Percentiles rank a stretch among this genome's conserved stretches.
Evolutionary conservation across 2,329 filamentous ascomycete species (phyloP).

Genomic region (Exophiala lecanii-corni): DNA sequence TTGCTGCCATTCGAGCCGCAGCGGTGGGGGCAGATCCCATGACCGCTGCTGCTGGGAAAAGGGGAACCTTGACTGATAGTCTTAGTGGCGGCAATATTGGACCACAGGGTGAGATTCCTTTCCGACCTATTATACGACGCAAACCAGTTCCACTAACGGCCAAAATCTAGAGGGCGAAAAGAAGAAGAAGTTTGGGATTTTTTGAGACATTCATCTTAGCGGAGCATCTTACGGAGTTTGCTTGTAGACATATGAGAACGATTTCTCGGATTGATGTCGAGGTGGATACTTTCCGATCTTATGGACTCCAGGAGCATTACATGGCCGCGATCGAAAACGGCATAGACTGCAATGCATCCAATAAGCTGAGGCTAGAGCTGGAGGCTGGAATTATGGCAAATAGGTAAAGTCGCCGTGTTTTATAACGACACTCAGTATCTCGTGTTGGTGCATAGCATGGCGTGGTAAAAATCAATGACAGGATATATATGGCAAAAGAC

Average conservation of each 20-base stretch:
- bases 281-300: too few species aligned
- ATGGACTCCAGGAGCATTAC: too few species aligned
- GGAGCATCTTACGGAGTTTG: not conserved
- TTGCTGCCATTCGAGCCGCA: slow-evolving; percentile 81
- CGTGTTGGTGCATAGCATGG: too few species aligned
- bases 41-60: slow-evolving; percentile 24
- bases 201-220: slow-evolving; percentile 11
- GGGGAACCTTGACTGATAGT: slow-evolving; percentile 14
- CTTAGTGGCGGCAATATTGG: slow-evolving; percentile 17
- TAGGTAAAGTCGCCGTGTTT: too few species aligned
- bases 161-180: slow-evolving; percentile 24
- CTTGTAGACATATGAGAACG: not conserved
- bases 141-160: slow-evolving; percentile 4
- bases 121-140: not conserved
- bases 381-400: too few species aligned
- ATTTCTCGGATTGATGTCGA: too few species aligned
- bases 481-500: too few species aligned
- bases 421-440: too few species aligned
- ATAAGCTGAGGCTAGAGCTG: too few species aligned
- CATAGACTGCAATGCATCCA: too few species aligned
- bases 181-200: slow-evolving; percentile 30
- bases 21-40: slow-evolving; percentile 52
- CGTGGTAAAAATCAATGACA: too few species aligned
- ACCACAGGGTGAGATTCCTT: slow-evolving; percentile 18
- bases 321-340: too few species aligned